These are phyloP conservation scores for Hypericum perforatum DNA, from an alignment of 345 rosid species.

Conservation along the genomic window DNA sequence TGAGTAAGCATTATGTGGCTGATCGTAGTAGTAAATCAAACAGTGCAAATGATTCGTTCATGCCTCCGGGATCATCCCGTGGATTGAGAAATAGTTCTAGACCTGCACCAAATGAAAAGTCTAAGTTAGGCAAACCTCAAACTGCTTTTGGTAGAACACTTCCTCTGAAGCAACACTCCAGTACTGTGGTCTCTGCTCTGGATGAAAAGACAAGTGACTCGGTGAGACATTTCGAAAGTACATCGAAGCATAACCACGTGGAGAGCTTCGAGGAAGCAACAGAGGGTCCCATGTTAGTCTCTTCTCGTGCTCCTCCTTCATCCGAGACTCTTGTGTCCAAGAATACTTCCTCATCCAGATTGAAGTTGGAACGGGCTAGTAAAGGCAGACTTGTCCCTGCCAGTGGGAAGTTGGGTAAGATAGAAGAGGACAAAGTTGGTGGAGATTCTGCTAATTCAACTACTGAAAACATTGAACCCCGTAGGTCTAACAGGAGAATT, in stretches of 20 bases:
- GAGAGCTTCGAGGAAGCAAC: constrained; percentile 34
- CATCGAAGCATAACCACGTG: constrained; percentile 22
- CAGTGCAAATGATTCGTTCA: constrained; percentile 48
- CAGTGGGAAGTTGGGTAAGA: constrained; percentile 37
- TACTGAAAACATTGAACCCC: constrained; percentile 53
- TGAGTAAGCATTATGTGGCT: constrained; percentile 80
- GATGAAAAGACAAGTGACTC: constrained; percentile 37
- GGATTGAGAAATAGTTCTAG: constrained; percentile 49
- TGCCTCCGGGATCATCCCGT: constrained; percentile 54
- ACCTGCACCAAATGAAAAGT: constrained; percentile 50
- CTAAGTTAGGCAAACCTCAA: constrained; percentile 48
- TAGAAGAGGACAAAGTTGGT: constrained; percentile 41
- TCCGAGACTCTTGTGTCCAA: constrained; percentile 20
- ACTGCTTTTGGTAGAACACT: constrained; percentile 29
- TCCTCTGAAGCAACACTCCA: constrained; percentile 34
- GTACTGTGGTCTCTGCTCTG: constrained; percentile 25
- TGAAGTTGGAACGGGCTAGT: constrained; percentile 24
- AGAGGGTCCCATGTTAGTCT: constrained; percentile 37
- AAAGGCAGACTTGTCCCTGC: constrained; percentile 40
- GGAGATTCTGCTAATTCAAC: constrained; percentile 29
- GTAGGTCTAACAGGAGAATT: constrained; percentile 87
- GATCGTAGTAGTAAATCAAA: constrained; percentile 34
- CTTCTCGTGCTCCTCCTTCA: constrained; percentile 29
- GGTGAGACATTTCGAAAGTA: constrained; percentile 26
- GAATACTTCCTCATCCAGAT: constrained; percentile 19